A percentile compares a stretch with the other conserved stretches of the same genome.
Conservation (phyloP, 495 filamentous ascomycete genomes). For the Pyronema omphalodes region DNA sequence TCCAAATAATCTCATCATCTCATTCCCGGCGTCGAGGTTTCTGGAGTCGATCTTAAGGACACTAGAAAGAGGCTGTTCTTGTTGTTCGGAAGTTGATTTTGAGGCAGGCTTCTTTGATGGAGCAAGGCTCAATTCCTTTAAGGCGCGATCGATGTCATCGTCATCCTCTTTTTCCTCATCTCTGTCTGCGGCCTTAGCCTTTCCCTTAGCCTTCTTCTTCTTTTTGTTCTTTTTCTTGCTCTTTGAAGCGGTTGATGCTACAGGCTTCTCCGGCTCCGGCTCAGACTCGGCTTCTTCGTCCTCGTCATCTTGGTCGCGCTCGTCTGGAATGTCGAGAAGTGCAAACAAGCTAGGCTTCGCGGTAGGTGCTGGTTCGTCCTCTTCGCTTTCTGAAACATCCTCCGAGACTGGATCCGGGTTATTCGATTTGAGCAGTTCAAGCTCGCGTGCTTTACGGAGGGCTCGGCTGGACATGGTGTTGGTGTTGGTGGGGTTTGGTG, state of each 20-base stretch:
- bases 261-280: slow-evolving; percentile 27
- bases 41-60: slow-evolving; percentile 58
- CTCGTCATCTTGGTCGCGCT: slow-evolving; percentile 33
- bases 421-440: slow-evolving; percentile 9
- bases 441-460: slow-evolving; percentile 21
- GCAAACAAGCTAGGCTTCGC: slow-evolving; percentile 25
- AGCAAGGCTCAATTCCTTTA: slow-evolving; percentile 41
- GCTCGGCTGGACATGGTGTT: slow-evolving; percentile 19
- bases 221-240: slow-evolving; percentile 35
- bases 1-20: slow-evolving; percentile 89
- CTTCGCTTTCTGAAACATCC: slow-evolving; percentile 20
- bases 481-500: not conserved
- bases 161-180: slow-evolving; percentile 36
- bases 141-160: slow-evolving; percentile 71
- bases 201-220: slow-evolving; percentile 46
- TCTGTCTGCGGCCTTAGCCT: slow-evolving; percentile 14
- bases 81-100: slow-evolving; percentile 15
- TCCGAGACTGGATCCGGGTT: slow-evolving; percentile 1
- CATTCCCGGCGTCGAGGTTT: slow-evolving; percentile 69
- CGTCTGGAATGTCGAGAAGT: slow-evolving; percentile 29
- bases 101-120: slow-evolving; percentile 4
- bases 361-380: slow-evolving; percentile 13
- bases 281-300: slow-evolving; percentile 15
- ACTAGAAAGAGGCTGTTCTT: slow-evolving; percentile 28
- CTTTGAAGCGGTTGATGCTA: slow-evolving; percentile 26